Conservation (phyloP, 139 green algal genomes). For the Chlamydomonas sp. region DNA sequence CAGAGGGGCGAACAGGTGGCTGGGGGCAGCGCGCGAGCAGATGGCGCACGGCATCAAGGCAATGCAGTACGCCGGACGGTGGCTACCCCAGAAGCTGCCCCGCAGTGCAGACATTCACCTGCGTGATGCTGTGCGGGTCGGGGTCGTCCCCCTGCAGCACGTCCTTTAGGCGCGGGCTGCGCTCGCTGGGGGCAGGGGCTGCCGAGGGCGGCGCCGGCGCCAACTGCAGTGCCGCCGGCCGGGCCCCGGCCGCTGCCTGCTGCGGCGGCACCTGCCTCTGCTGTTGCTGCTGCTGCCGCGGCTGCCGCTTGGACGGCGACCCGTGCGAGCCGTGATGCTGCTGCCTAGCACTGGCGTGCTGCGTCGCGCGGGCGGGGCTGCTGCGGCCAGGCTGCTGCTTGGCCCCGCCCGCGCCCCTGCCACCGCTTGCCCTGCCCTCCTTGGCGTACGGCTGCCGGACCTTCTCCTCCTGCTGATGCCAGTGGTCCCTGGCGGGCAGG, state of each 20-base stretch:
- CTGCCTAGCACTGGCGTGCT: background rate
- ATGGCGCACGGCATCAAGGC: background rate
- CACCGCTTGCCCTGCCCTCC: too few species aligned
- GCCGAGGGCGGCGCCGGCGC: background rate
- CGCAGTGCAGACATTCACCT: background rate
- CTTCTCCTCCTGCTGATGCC: too few species aligned
- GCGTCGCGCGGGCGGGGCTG: background rate
- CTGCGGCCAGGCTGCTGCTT: background rate
- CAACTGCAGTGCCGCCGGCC: background rate
- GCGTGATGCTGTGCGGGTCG: conserved; percentile 15
- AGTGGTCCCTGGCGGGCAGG: too few species aligned
- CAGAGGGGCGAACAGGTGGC: background rate
- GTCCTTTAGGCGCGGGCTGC: background rate
- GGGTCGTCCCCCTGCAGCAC: background rate
- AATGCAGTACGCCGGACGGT: background rate
- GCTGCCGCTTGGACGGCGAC: background rate
- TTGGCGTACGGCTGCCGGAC: too few species aligned
- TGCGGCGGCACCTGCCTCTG: background rate
- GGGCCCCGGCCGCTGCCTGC: background rate
- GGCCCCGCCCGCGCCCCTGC: too few species aligned
- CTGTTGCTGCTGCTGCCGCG: background rate
- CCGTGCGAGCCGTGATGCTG: background rate
- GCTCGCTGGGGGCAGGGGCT: background rate
- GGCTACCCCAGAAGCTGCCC: too few species aligned
- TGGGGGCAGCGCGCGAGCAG: background rate